These are phyloP conservation scores for Asterella californica DNA, from an alignment of 225 moss, liverwort and hornwort species.

Conservation along the genomic window DNA sequence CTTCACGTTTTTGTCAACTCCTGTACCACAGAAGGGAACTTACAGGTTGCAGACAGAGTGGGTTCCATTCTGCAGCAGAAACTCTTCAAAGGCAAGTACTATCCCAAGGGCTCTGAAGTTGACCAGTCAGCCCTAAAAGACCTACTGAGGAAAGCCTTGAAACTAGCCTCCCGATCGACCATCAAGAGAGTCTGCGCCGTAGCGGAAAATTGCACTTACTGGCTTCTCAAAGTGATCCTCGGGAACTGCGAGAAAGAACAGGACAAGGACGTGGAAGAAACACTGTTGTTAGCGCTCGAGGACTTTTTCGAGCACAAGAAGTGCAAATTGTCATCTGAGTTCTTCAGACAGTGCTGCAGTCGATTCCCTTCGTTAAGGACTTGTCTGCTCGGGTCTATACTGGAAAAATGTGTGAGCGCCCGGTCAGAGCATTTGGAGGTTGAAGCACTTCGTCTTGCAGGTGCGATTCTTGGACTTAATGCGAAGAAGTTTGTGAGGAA, in stretches of 20 bases:
- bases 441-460: conserved; percentile 61
- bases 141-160: conserved; percentile 58
- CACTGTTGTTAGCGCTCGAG: conserved; percentile 46
- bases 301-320: conserved; percentile 58
- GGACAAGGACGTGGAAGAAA: conserved; percentile 56
- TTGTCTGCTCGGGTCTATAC: conserved; percentile 39
- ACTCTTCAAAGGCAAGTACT: conserved; percentile 65
- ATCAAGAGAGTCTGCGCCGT: conserved; percentile 59
- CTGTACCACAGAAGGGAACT: conserved; percentile 65
- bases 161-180: conserved; percentile 73
- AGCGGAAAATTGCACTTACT: conserved; percentile 63
- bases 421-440: conserved; percentile 53
- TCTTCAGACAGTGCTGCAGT: conserved; percentile 52
- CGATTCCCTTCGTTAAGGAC: conserved; percentile 51
- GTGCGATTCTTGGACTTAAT: conserved; percentile 47
- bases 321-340: conserved; percentile 46
- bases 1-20: conserved; percentile 70
- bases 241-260: conserved; percentile 52
- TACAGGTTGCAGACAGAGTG: conserved; percentile 59
- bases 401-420: conserved; percentile 56
- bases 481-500: conserved; percentile 36
- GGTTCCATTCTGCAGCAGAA: conserved; percentile 55
- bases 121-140: conserved; percentile 47
- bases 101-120: conserved; percentile 61
- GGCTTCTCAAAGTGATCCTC: conserved; percentile 77